Base-by-base conservation (phyloP, 2,329 filamentous ascomycete genomes). In the Coniochaeta prunicola region DNA sequence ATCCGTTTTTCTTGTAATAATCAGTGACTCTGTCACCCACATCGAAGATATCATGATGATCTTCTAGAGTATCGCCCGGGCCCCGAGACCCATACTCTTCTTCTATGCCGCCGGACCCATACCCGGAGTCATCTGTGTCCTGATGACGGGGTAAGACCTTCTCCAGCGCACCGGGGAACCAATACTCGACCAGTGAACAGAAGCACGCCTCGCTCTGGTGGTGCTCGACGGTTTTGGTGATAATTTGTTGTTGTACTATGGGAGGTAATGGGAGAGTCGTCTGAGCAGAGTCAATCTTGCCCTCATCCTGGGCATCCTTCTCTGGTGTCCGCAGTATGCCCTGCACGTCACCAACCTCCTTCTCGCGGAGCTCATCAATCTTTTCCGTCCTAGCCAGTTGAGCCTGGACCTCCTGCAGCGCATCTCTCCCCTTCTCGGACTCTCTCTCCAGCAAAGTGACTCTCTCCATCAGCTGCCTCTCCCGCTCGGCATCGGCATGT, bases 191-290 rank as follows among this genome's bases (percentile, higher is more conserved):
- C 15, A 56, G 54, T 4, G 54, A 34, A 33, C 54, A 56, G 36
- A 56, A 56, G 54, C 54, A 56, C 19, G 36, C 54, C 24, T 56
- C 34, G 33, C 54, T 30, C 34, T 56, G 54, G 34, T 30, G 53
- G 24, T 55, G 53, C n/a, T 33, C 30, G 6, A 55, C 53, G 4
- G 6, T 15, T 12, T 19, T 50, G 21, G 26, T 50, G 45, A 50
- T 8, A 13, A 50, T 30, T 13, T 17, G 10, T 13, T 17, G 13
- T 21, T 50, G 45, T 17, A 30, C 10, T 3, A 50, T 17, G n/a
- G 21, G 45, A 17, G 24, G 21, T 17, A 4, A 3, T 17, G 45
- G 45, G n/a, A 50, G 45, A 13, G 24, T 5, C 7, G 45, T 50
- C 24, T 30, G 21, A 1, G 45, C 36, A 4, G 36, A n/a, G 15